Conservation (phyloP, 2,329 filamentous ascomycete genomes). For the Fusarium fracticaudum region DNA sequence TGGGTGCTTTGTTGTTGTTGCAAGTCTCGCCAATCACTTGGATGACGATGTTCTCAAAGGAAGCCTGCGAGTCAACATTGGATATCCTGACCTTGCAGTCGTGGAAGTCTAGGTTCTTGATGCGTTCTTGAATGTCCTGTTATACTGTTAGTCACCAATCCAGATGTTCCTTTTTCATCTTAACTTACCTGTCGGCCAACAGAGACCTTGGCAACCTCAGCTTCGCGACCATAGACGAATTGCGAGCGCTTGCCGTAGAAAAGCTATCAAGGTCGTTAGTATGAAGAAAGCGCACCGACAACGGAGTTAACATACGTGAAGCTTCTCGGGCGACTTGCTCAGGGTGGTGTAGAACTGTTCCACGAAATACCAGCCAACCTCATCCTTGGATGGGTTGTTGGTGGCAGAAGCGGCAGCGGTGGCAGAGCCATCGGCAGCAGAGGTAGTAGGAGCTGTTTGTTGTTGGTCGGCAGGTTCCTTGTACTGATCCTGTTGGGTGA, state of each 20-base stretch:
- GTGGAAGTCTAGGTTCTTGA: constrained; percentile 91
- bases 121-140: constrained; percentile 91
- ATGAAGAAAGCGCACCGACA: background rate
- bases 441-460: constrained; percentile 47
- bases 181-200: constrained; percentile 80
- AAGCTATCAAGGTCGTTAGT: constrained; percentile 60
- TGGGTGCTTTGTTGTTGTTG: constrained; percentile 89
- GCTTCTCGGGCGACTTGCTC: constrained; percentile 92
- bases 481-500: constrained; percentile 57
- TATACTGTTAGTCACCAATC: constrained; percentile 17
- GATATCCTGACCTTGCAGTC: constrained; percentile 98
- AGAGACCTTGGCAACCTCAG: constrained; percentile 85
- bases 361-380: constrained; percentile 99
- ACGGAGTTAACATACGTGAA: constrained; percentile 69
- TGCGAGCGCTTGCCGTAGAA: constrained; percentile 98
- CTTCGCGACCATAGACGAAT: constrained; percentile 91
- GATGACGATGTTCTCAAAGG: constrained; percentile 92
- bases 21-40: constrained; percentile 98
- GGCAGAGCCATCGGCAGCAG: constrained; percentile 44
- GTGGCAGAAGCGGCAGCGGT: constrained; percentile 47
- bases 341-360: constrained; percentile 99
- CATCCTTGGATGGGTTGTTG: constrained; percentile 77
- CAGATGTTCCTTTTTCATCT: background rate
- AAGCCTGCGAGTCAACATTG: constrained; percentile 96
- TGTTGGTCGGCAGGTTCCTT: constrained; percentile 52